These are phyloP conservation scores for Pulveroboletus frians DNA, from an alignment of 768 basidiomycete genomes.

Conservation along the genomic window DNA sequence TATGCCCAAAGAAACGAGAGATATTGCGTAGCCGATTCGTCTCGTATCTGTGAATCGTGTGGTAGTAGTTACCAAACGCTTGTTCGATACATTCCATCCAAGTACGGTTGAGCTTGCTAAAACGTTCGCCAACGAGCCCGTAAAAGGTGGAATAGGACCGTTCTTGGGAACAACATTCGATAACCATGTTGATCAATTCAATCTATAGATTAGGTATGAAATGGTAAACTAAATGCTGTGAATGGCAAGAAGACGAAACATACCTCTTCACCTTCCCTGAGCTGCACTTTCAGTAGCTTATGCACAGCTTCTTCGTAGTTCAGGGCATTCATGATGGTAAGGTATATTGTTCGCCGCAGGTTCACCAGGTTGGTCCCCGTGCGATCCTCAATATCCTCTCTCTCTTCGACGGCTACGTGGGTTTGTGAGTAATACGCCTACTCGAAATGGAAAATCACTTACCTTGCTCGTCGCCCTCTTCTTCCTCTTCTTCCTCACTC, in stretches of 20 bases:
- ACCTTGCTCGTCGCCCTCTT: slow-evolving; percentile 54
- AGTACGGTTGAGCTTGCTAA: slow-evolving; percentile 91
- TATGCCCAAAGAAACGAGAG: slow-evolving; percentile 92
- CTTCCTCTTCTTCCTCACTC: slow-evolving; percentile 64
- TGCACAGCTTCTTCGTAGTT: slow-evolving; percentile 99
- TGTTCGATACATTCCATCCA: slow-evolving; percentile 90
- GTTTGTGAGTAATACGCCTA: slow-evolving; percentile 27
- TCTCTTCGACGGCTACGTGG: slow-evolving; percentile 59
- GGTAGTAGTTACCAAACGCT: slow-evolving; percentile 87
- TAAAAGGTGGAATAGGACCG: slow-evolving; percentile 98
- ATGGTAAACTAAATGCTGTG: neutral
- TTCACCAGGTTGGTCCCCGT: slow-evolving; percentile 97
- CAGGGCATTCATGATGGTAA: slow-evolving; percentile 98
- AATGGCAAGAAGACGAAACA: slow-evolving; percentile 11
- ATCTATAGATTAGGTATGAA: slow-evolving; percentile 44
- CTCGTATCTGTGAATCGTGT: slow-evolving; percentile 97
- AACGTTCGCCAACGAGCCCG: slow-evolving; percentile 92
- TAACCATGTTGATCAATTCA: slow-evolving; percentile 96
- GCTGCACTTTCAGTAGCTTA: slow-evolving; percentile 89
- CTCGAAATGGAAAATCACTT: neutral
- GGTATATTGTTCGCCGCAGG: slow-evolving; percentile 86
- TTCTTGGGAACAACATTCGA: slow-evolving; percentile 99
- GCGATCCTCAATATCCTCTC: slow-evolving; percentile 87
- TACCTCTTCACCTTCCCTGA: slow-evolving; percentile 93
- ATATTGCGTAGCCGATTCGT: slow-evolving; percentile 98